These are phyloP conservation scores for Spathaspora gorwiae DNA, from an alignment of 805 yeast genomes.

Conservation along the genomic window DNA sequence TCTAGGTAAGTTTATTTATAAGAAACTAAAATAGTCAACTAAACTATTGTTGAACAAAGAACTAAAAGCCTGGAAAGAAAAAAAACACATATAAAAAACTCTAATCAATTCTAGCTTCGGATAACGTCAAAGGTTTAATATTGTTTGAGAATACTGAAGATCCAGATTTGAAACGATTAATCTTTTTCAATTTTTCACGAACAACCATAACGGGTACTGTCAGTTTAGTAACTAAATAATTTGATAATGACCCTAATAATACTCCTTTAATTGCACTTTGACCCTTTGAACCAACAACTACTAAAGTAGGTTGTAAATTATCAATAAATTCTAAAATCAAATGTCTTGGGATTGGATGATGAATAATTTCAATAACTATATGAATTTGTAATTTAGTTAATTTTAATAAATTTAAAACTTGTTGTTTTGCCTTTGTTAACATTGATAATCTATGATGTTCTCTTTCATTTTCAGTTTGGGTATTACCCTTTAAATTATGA, in stretches of 20 bases:
- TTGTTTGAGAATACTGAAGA: constrained; percentile 52
- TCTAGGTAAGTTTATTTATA: too few relatives aligned
- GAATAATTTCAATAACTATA: constrained; percentile 67
- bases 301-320: constrained; percentile 67
- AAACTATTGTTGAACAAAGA: too few relatives aligned
- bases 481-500: constrained; percentile 38
- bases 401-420: constrained; percentile 46
- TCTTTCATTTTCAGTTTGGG: constrained; percentile 30
- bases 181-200: constrained; percentile 63
- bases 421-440: constrained; percentile 41
- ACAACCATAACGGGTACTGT: constrained; percentile 81
- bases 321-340: constrained; percentile 66
- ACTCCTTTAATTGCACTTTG: constrained; percentile 70
- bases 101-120: constrained; percentile 44
- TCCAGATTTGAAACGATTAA: constrained; percentile 50
- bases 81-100: not conserved
- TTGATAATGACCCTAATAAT: constrained; percentile 66
- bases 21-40: too few relatives aligned
- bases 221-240: constrained; percentile 66
- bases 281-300: constrained; percentile 73
- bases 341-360: constrained; percentile 72
- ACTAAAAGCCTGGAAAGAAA: too few relatives aligned
- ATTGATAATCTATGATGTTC: constrained; percentile 35
- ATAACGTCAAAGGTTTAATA: constrained; percentile 46
- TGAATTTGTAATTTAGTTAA: constrained; percentile 70